phyloP scores from a whole-genome alignment of 2,329 filamentous ascomycete genomes.

The Pseudocercospora ulei region DNA sequence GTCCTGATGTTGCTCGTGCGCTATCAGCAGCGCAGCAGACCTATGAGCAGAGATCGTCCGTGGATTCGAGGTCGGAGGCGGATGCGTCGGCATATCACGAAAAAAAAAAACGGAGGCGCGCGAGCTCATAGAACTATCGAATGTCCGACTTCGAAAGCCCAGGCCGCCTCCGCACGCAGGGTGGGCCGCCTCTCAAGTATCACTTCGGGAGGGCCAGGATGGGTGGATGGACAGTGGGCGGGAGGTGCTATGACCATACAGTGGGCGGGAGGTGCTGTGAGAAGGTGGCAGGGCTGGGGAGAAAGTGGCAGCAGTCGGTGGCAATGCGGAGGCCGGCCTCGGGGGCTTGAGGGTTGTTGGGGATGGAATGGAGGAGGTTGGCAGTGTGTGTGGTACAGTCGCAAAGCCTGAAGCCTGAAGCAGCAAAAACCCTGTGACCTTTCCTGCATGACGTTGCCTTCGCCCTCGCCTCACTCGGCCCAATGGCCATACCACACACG shows the following conservation, averaged over 20 bases:
- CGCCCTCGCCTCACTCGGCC: neutral
- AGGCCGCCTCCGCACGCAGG: neutral
- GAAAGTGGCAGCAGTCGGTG: too few relatives aligned
- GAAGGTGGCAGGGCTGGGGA: neutral
- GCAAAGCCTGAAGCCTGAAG: neutral
- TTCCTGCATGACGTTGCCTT: neutral
- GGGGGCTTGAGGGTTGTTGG: neutral
- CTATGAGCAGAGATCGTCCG: slow-evolving; percentile 19
- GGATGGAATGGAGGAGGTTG: neutral
- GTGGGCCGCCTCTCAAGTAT: slow-evolving; percentile 1
- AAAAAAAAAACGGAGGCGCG: neutral
- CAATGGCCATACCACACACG: slow-evolving; percentile 2
- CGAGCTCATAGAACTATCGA: neutral
- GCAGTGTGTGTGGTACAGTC: too few relatives aligned
- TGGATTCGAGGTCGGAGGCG: slow-evolving; percentile 5
- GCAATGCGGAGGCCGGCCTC: neutral
- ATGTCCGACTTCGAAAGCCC: neutral
- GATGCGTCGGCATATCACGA: slow-evolving; percentile 1
- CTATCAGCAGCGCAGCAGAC: slow-evolving; percentile 21
- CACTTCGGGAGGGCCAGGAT: neutral
- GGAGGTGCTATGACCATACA: neutral
- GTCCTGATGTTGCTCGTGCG: slow-evolving; percentile 15
- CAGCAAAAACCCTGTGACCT: neutral
- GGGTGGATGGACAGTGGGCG: neutral
- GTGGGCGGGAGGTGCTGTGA: neutral